Conservation (phyloP, 805 yeast genomes). For the Wickerhamia fluorescens region DNA sequence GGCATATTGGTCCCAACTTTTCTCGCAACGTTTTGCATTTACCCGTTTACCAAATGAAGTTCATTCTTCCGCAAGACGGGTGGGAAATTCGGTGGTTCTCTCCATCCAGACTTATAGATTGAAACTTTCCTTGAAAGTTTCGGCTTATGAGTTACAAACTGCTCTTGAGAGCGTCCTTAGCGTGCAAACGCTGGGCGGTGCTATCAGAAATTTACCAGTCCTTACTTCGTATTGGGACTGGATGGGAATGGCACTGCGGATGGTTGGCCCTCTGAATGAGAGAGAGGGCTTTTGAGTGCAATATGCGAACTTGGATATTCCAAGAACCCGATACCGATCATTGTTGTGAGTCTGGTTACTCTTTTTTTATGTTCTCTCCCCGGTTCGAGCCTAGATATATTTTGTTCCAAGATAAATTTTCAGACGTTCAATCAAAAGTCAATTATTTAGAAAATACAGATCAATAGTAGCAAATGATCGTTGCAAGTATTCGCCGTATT, state of each 20-base stretch:
- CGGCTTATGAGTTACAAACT: slow-evolving; percentile 5
- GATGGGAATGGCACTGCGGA: slow-evolving; percentile 52
- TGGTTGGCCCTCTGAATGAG: slow-evolving; percentile 39
- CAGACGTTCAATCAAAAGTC: no score
- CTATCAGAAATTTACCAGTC: slow-evolving; percentile 43
- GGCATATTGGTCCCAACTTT: slow-evolving; percentile 21
- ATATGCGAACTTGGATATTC: slow-evolving; percentile 40
- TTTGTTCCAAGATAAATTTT: no score
- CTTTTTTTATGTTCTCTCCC: slow-evolving; percentile 8
- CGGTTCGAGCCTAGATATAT: no score
- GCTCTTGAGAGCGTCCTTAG: slow-evolving; percentile 54
- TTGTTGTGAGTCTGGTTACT: slow-evolving; percentile 38
- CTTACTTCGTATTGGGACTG: slow-evolving; percentile 1
- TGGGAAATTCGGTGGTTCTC: slow-evolving; percentile 64
- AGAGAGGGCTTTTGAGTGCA: slow-evolving; percentile 50
- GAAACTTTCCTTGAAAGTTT: background rate
- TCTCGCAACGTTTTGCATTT: slow-evolving; percentile 42
- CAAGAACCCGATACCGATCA: slow-evolving; percentile 60
- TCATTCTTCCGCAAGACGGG: slow-evolving; percentile 26
- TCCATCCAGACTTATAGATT: no score
- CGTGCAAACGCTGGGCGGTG: slow-evolving; percentile 54
- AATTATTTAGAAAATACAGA: no score
- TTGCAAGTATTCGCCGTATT: slow-evolving; percentile 70
- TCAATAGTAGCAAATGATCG: slow-evolving; percentile 47
- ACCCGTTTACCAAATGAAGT: slow-evolving; percentile 33